Evolutionary conservation across 164 flowering plant species (phyloP).

Genomic region (Annona squamosa): DNA sequence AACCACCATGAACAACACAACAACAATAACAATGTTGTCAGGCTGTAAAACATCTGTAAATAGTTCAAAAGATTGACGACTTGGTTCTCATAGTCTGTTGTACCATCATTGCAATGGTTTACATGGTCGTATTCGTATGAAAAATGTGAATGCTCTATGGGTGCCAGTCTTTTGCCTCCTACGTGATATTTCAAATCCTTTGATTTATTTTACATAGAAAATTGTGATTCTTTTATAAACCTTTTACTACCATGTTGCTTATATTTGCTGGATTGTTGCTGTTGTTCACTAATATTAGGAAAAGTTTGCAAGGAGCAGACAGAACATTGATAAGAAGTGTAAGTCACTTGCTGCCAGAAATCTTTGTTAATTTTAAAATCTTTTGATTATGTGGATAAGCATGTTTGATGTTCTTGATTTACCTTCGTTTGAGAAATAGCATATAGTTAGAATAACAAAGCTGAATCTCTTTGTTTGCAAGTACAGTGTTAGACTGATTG

Average conservation of each 20-base stretch:
- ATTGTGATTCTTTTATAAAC: neutral
- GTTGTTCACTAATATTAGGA: conserved; percentile 6
- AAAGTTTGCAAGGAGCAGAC: conserved; percentile 2
- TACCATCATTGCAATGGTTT: neutral
- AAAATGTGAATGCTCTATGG: neutral
- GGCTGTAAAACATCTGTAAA: neutral
- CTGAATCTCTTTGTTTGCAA: too few relatives aligned
- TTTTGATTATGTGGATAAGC: neutral
- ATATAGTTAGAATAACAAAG: too few relatives aligned
- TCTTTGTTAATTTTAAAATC: neutral
- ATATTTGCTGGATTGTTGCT: neutral
- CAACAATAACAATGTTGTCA: neutral
- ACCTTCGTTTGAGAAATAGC: too few relatives aligned
- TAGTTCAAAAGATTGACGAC: neutral
- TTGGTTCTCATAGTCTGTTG: neutral
- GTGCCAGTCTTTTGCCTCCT: neutral
- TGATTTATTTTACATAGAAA: neutral
- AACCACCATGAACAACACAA: neutral
- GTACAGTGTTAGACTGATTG: too few relatives aligned
- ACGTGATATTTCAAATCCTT: neutral
- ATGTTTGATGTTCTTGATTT: neutral
- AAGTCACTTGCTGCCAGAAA: neutral
- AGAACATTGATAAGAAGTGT: conserved; percentile 15
- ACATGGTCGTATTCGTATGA: neutral
- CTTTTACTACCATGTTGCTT: neutral